Evolutionary conservation across 306 rosid species (phyloP), one percentile per base, ranked within the genome.

Genomic region (Prosopis cineraria): DNA sequence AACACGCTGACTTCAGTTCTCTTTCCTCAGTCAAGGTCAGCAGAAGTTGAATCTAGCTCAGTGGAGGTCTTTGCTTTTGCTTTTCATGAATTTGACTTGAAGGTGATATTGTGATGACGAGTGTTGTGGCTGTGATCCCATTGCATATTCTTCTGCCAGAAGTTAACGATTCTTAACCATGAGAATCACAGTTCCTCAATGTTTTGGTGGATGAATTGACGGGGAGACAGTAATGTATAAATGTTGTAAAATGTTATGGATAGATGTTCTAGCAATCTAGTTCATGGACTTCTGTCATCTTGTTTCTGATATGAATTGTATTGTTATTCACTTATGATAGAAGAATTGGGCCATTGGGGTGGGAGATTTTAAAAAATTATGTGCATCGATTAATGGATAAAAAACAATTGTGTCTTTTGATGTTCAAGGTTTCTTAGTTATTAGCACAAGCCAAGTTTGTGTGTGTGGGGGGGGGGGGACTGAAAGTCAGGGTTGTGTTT

Each of bases 61-160:
- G n/a, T n/a, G n/a, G n/a, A n/a, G n/a, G n/a, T n/a, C n/a, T n/a
- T n/a, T n/a, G n/a, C n/a, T n/a, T n/a, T n/a, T n/a, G n/a, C n/a
- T n/a, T n/a, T n/a, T n/a, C n/a, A n/a, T n/a, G n/a, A n/a, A n/a
- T n/a, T n/a, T n/a, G 72, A 9, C 29, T 47, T 36, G 37, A 27
- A 44, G 56, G 72, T 36, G 34, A 59, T 27, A 19, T 44, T 56
- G 29, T 10, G 70, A 10, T 69, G 24, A 25, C 65, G 36, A 25
- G 59, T 71, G 45, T 79, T 53, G 48, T 79, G 60, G 55, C 3
- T 75, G 29, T 83, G 48, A 63, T 75, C 47, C 70, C 12, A 66
- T 76, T 70, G 58, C 56, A 17, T 53, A 4, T 74, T 69, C 56
- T 78, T 74, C 56, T 12, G 31, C 50, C 14, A 48, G 5, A 78